phyloP scores from a whole-genome alignment of 495 filamentous ascomycete species.

The Jackrogersella multiformis region DNA sequence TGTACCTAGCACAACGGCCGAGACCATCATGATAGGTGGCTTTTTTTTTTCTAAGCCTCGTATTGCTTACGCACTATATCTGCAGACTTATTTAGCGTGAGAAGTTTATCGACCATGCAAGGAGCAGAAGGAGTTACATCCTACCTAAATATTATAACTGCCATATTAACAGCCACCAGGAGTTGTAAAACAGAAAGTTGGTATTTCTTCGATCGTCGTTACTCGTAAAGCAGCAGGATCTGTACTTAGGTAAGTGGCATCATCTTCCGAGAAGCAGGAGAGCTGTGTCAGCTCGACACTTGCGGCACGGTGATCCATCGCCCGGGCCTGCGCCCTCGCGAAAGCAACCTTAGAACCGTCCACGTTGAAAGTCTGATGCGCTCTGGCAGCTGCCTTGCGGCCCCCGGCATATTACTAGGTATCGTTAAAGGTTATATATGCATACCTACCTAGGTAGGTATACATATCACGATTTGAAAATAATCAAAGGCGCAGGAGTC shows the following conservation, averaged over 20 bases:
- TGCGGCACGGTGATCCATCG: slow-evolving; percentile 12
- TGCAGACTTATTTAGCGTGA: slow-evolving; percentile 5
- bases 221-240: neutral
- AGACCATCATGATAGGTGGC: neutral
- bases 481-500: no score
- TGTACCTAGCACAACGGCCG: neutral
- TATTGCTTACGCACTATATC: slow-evolving; percentile 1
- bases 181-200: neutral
- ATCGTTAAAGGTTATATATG: no score
- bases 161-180: neutral
- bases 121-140: no score
- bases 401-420: no score
- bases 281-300: neutral
- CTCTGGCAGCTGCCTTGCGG: no score
- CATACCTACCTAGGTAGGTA: no score
- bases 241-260: slow-evolving; percentile 4
- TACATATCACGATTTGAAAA: no score
- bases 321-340: no score
- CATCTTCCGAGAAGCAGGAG: neutral
- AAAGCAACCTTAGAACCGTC: no score
- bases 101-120: slow-evolving; percentile 12
- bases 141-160: neutral
- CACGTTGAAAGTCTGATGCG: neutral
- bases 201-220: neutral
- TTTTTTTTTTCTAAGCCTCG: neutral